Percentiles rank a stretch among this genome's conserved stretches.
phyloP scores from a whole-genome alignment of 306 rosid genomes.

The Quillaja saponaria region DNA sequence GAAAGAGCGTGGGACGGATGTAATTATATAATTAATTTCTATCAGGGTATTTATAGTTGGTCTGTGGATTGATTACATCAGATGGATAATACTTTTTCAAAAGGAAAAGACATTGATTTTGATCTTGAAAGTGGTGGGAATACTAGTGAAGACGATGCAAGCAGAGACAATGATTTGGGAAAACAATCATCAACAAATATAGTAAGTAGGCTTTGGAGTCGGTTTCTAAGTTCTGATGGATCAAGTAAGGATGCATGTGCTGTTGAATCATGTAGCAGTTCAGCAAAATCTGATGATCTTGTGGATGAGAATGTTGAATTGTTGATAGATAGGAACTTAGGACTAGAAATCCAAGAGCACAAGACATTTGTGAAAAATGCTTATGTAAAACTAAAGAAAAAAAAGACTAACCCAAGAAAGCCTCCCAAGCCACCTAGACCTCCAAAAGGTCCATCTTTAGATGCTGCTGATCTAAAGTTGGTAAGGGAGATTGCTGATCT shows the following conservation, averaged over 20 bases:
- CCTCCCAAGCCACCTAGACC: conserved; percentile 73
- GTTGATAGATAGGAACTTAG: conserved; percentile 40
- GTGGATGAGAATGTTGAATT: conserved; percentile 37
- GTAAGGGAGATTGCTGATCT: conserved; percentile 62
- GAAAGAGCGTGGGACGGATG: no score
- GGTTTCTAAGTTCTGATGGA: conserved; percentile 47
- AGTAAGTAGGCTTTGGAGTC: conserved; percentile 44
- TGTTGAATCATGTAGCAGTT: conserved; percentile 42
- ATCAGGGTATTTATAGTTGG: no score
- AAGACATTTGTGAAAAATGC: conserved; percentile 20
- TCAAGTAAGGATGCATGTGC: conserved; percentile 43
- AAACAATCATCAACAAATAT: conserved; percentile 43
- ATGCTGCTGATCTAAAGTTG: conserved; percentile 63
- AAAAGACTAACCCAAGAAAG: conserved; percentile 44
- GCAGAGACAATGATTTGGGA: conserved; percentile 34
- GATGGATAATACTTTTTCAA: conserved; percentile 39
- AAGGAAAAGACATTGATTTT: conserved; percentile 39
- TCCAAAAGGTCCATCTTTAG: conserved; percentile 65
- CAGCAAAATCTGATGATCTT: conserved; percentile 35
- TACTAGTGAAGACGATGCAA: conserved; percentile 61
- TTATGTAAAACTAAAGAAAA: conserved; percentile 31
- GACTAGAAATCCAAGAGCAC: conserved; percentile 27
- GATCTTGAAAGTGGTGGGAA: conserved; percentile 64
- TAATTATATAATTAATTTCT: no score
- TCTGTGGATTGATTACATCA: conserved; percentile 36